phyloP scores from a whole-genome alignment of 331 rosid species.

The Pyracantha coccinea region DNA sequence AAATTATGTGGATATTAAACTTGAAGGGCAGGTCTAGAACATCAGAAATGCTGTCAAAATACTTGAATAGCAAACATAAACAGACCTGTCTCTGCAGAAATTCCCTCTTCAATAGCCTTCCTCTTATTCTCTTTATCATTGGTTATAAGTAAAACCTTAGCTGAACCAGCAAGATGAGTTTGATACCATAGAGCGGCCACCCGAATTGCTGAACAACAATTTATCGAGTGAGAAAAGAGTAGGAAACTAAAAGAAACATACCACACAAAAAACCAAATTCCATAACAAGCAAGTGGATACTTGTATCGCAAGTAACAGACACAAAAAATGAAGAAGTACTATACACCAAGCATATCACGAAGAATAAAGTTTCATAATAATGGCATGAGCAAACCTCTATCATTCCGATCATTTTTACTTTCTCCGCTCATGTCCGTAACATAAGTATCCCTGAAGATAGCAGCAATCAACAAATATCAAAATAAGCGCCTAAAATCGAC shows the following conservation, averaged over 20 bases:
- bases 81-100: conserved; percentile 85
- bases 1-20: not conserved
- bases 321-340: not conserved
- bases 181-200: conserved; percentile 97
- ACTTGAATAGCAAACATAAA: not conserved
- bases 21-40: conserved; percentile 10
- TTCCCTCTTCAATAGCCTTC: conserved; percentile 88
- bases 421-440: conserved; percentile 84
- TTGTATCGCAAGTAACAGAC: not conserved
- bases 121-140: conserved; percentile 89
- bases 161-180: conserved; percentile 74
- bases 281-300: not conserved
- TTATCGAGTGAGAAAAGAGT: conserved; percentile 17
- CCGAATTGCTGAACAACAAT: conserved; percentile 69
- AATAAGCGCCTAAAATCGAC: not conserved
- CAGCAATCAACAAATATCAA: not conserved
- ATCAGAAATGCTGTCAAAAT: not conserved
- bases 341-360: not conserved
- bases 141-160: conserved; percentile 70
- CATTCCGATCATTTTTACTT: conserved; percentile 88
- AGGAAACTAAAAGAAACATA: not conserved
- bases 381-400: conserved; percentile 64
- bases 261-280: not conserved
- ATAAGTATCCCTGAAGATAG: conserved; percentile 70
- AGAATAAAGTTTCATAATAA: conserved; percentile 2